Evolutionary conservation across 2,329 filamentous ascomycete species (phyloP).

Genomic region (Graphilbum ipis-grandicollis): DNA sequence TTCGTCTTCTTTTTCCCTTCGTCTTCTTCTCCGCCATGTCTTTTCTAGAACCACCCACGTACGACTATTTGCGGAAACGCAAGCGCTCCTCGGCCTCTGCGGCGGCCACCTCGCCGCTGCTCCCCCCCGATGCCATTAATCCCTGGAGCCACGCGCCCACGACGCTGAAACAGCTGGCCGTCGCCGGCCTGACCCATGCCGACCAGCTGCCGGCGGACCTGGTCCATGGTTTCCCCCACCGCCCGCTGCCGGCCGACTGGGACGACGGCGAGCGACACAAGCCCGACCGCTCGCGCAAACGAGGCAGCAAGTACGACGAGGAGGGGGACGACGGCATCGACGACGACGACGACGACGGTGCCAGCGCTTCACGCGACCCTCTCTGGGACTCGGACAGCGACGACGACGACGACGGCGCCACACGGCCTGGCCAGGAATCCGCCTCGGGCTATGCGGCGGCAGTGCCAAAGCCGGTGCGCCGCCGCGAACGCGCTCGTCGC

Average conservation of each 20-base stretch:
- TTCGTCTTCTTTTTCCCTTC: too few species aligned
- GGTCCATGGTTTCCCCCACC: constrained; percentile 34
- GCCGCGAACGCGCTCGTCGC: constrained; percentile 8
- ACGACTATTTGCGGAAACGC: constrained; percentile 15
- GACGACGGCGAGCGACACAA: neutral
- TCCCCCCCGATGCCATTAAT: constrained; percentile 26
- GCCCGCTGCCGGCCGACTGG: constrained; percentile 14
- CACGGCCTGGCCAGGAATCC: neutral
- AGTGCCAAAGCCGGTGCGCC: neutral
- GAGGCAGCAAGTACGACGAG: neutral
- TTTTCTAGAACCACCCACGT: constrained; percentile 7
- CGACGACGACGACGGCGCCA: neutral
- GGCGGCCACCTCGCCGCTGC: constrained; percentile 6
- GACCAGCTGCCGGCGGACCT: constrained; percentile 22
- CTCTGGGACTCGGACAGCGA: neutral
- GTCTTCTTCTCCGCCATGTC: constrained; percentile 5
- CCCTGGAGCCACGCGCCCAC: constrained; percentile 35
- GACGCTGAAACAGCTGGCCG: constrained; percentile 32
- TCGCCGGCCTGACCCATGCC: constrained; percentile 32
- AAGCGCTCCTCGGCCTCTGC: constrained; percentile 10
- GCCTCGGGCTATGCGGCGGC: neutral
- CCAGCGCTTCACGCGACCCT: too few species aligned
- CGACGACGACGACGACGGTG: neutral
- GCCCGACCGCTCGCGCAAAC: neutral
- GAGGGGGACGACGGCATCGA: neutral